Base-by-base conservation (phyloP, 495 filamentous ascomycete species). In the Evernia prunastri region DNA sequence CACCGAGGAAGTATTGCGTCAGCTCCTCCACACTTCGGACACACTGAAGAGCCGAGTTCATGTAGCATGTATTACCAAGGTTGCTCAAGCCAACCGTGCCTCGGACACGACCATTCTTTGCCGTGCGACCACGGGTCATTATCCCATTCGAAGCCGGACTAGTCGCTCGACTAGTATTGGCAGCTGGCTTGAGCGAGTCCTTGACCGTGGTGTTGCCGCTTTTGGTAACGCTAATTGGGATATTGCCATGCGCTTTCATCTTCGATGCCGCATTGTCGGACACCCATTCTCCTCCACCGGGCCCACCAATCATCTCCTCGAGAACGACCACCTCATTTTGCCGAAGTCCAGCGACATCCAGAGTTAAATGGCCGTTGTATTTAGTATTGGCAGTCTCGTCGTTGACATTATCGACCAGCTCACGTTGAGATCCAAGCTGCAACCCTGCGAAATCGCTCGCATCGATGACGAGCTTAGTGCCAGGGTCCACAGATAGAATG, bases 31-130 rank as follows among this genome's bases (percentile, higher is more conserved):
- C 89, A 66, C 88, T 92, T 40, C 92, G 84, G 45, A 98, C 81
- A 72, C 94, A 97, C 72, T 98, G 94, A 58, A 97, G 76, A 27
- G 95, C 94, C 20, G 94, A 96, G 75, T 97, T 97, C 91, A 97
- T 96, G 74, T 97, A 98, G 76, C 94, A 98, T 0, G 94, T 97
- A 69, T 98, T 98, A 23, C 94, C 94, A 33, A 97, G 76, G 70
- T 98, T 98, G 60, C 82, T 85, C 54, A 98, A 76, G 36, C 94
- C 94, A 51, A 91, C 89, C 35, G 82, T 87, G 20, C 92, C 92
- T 36, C 83, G 75, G 17, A 82, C 80, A 58, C 87, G 83, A 2
- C 86, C 88, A 61, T 81, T 82, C 63, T 81, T 81, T 63, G 85
- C 82, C 4, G 84, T 76, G 57, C 89, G 80, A 59, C 90, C 89